Evolutionary conservation across 345 rosid genomes (phyloP).

Genomic region (Cardamine resedifolia): DNA sequence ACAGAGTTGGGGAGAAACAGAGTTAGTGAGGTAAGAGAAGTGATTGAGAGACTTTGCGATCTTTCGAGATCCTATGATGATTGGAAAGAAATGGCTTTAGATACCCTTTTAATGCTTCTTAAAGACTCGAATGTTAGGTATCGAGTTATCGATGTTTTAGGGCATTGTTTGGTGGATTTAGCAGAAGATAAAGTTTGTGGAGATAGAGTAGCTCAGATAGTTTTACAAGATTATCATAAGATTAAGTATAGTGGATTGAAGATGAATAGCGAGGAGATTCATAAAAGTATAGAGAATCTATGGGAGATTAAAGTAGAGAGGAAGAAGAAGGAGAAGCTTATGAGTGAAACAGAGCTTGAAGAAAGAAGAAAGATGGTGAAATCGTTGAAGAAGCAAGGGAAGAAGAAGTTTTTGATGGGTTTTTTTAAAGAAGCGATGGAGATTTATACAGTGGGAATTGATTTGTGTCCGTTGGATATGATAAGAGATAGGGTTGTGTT

Average conservation of each 20-base stretch:
- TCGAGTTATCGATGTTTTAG: slow-evolving; percentile 51
- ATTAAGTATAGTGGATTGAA: slow-evolving; percentile 53
- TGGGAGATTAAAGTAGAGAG: slow-evolving; percentile 81
- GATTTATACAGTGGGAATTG: slow-evolving; percentile 55
- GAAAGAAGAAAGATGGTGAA: slow-evolving; percentile 48
- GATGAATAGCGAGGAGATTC: slow-evolving; percentile 46
- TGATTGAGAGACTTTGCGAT: slow-evolving; percentile 52
- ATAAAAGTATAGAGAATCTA: slow-evolving; percentile 45
- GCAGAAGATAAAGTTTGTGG: slow-evolving; percentile 58
- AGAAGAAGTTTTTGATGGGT: slow-evolving; percentile 55
- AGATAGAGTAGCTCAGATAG: slow-evolving; percentile 50
- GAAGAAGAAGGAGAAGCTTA: slow-evolving; percentile 56
- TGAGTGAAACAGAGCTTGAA: slow-evolving; percentile 54
- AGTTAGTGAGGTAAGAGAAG: slow-evolving; percentile 43
- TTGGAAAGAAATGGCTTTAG: slow-evolving; percentile 65
- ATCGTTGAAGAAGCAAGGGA: slow-evolving; percentile 60
- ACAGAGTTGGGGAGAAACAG: slow-evolving; percentile 56
- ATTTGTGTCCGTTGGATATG: slow-evolving; percentile 55
- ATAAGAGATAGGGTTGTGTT: slow-evolving; percentile 64
- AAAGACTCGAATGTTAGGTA: slow-evolving; percentile 59
- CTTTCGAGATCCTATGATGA: slow-evolving; percentile 71
- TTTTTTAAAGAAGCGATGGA: slow-evolving; percentile 43
- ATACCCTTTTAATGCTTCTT: slow-evolving; percentile 61
- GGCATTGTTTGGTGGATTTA: slow-evolving; percentile 54
- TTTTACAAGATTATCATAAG: slow-evolving; percentile 61